Evolutionary conservation across 176 grass and related monocot genomes (phyloP), one percentile per base, ranked within the genome.

Genomic region (Zizania latifolia): DNA sequence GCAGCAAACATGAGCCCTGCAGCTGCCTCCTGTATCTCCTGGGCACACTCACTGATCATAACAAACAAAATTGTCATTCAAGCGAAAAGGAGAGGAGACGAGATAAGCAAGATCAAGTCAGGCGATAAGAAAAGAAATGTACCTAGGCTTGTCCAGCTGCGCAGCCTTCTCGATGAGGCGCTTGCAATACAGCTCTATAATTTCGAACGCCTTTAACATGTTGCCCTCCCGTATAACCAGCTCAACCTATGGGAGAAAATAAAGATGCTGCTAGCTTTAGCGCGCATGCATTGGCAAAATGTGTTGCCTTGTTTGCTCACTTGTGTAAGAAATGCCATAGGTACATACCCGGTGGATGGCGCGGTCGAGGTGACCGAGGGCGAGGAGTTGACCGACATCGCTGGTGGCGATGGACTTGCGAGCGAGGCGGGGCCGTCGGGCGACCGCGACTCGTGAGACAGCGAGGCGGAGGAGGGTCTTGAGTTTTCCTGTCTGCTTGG

Each of bases 131-230:
- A 55, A 13, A 27, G 30, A 12, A 57, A 6, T 50, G 17, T 55
- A 89, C 82, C 46, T 0, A 10, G 63, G 65, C 22, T 84, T 84
- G 26, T 89, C 77, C 31, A 89, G 9, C 22, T 80, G 58, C 1
- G 22, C 48, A 34, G 46, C 36, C 10, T 69, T 43, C 48, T 84
- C 38, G 13, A 70, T 81, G 30, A 89, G 70, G 58, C 64, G 82
- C 41, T 81, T 80, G 65, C 86, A 89, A 58, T 77, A 85, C 31
- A 62, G 23, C 77, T 85, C 86, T 28, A 85, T 85, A 9, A 89
- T 85, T 23, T 31, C 14, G 41, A 81, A 89, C 11, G 71, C 86
- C 58, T 85, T 71, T 65, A 89, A 17, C 58, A 77, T 85, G 56
- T 77, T 89, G 21, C 77, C 76, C 57, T 85, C 82, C 77, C 71